Evolutionary conservation across 1,284 basidiomycete species (phyloP), one percentile per base, ranked within the genome.

Genomic region (Cutaneotrichosporon sp.): DNA sequence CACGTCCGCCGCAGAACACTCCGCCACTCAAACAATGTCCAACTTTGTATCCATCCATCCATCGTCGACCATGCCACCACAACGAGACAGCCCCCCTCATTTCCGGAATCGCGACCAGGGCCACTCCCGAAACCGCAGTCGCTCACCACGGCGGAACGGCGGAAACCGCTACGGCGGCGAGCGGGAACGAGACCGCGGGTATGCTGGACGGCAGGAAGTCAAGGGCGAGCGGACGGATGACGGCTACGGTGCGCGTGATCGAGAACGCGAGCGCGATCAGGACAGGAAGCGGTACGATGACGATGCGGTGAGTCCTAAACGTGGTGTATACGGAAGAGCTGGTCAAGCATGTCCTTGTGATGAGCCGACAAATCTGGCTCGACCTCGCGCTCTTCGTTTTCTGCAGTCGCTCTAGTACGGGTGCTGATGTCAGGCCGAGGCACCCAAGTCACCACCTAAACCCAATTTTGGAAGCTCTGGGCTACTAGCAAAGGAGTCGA

Each of bases 401-500:
- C n/a, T n/a, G n/a, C n/a, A n/a, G n/a, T n/a, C n/a, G n/a, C n/a
- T n/a, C n/a, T 19, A 20, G 42, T 10, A 11, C 16, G 11, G 19
- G 10, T 6, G 26, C 38, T 47, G 22, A 52, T 46, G 4, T 22
- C 48, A 54, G 55, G 39, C 44, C 24, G 51, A 46, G 27, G 20
- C 17, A 17, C 49, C 55, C 32, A 53, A 49, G 19, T 54, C 54
- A 6, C 54, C 54, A 29, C 49, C 49, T 3, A 74, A 91, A 71
- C 93, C 93, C 3, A 90, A 96, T 70, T 96, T 96, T 72, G 81
- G 78, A 10, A 81, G 82, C 5, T 96, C 90, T 2, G 96, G 96
- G 7, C 79, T 96, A 11, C 81, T 99, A 20, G 96, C 94, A 0
- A 93, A 92, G 5, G 96, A 90, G 68, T 94, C 91, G 5, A 96